Percentiles rank a stretch among this genome's conserved stretches.
Evolutionary conservation across 2,329 filamentous ascomycete species (phyloP).

Genomic region (Dryadomyces sulphureus): DNA sequence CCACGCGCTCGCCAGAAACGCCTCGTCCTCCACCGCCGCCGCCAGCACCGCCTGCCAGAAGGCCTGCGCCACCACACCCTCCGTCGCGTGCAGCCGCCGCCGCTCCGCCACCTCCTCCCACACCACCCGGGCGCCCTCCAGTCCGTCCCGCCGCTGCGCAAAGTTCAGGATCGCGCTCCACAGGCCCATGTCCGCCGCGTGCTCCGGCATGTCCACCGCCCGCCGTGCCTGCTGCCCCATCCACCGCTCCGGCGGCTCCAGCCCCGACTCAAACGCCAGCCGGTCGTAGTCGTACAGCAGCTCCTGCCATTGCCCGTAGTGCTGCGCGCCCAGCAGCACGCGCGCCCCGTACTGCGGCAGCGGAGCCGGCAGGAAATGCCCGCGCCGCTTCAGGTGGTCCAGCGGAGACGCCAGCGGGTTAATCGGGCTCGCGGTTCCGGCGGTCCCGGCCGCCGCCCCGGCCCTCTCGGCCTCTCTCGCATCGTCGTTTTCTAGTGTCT

Average conservation of each 20-base stretch:
- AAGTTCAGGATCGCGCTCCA: slow-evolving; percentile 19
- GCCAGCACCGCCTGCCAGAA: slow-evolving; percentile 20
- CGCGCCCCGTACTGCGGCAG: background rate
- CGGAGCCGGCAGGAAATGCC: slow-evolving; percentile 1
- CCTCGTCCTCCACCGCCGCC: slow-evolving; percentile 18
- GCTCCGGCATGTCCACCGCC: slow-evolving; percentile 14
- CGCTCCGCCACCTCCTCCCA: slow-evolving; percentile 15
- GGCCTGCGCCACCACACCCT: slow-evolving; percentile 12
- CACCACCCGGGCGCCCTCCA: slow-evolving; percentile 13
- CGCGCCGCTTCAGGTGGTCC: slow-evolving; percentile 8
- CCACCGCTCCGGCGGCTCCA: background rate
- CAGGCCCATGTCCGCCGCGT: slow-evolving; percentile 16
- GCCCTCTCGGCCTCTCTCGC: background rate
- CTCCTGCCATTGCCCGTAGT: slow-evolving; percentile 15
- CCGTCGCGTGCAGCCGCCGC: slow-evolving; percentile 12
- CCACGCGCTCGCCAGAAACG: slow-evolving; percentile 20
- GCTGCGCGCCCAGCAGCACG: slow-evolving; percentile 6
- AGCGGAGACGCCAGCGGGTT: background rate
- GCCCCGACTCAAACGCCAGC: slow-evolving; percentile 14
- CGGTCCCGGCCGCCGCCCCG: background rate
- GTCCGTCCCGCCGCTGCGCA: slow-evolving; percentile 14
- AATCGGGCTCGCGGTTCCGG: background rate
- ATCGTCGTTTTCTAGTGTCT: background rate
- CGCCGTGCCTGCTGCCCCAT: background rate
- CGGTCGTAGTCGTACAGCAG: slow-evolving; percentile 14